These are phyloP conservation scores for Penicillium thymicola DNA, from an alignment of 2,329 filamentous ascomycete species.

Conservation along the genomic window DNA sequence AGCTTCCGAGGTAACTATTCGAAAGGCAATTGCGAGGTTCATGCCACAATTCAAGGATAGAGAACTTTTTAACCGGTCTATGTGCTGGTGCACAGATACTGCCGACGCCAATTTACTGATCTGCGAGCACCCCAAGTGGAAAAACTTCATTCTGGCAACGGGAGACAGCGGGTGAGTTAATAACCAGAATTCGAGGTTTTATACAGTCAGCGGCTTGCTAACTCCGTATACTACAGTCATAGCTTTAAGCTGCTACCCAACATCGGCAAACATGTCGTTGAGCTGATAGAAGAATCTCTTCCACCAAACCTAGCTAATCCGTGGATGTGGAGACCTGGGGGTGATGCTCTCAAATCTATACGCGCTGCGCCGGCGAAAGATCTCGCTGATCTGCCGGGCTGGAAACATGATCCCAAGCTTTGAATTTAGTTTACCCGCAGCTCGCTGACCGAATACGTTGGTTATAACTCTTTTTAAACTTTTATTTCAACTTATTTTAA, in stretches of 20 bases:
- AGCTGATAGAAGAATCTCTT: background rate
- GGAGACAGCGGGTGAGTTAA: background rate
- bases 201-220: background rate
- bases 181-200: background rate
- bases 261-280: background rate
- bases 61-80: background rate
- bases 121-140: background rate
- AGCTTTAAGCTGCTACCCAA: background rate
- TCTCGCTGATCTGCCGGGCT: background rate
- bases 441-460: too few relatives aligned
- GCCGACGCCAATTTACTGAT: background rate
- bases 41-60: background rate
- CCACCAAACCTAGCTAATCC: background rate
- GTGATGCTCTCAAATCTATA: background rate
- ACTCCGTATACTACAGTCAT: background rate
- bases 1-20: background rate
- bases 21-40: background rate
- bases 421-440: background rate
- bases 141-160: background rate
- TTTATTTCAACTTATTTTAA: too few relatives aligned
- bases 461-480: too few relatives aligned
- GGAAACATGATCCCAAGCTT: background rate
- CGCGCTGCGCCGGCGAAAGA: background rate
- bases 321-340: background rate
- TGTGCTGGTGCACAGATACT: background rate